Conservation (phyloP, 148 eudicot species). For the Cornus florida region DNA sequence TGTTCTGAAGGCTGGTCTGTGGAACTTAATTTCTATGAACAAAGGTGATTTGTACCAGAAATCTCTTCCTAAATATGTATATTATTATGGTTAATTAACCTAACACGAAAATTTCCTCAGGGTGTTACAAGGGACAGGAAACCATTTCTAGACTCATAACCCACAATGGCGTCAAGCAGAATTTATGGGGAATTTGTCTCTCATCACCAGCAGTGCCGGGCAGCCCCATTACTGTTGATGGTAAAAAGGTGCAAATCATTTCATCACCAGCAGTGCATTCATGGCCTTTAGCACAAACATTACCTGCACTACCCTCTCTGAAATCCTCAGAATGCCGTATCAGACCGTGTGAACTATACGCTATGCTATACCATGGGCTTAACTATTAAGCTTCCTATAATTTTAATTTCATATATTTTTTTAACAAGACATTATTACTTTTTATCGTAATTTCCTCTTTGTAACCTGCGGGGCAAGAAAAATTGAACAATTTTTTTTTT, state of each 20-base stretch:
- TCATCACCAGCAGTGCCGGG: conserved; percentile 62
- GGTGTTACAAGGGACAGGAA: conserved; percentile 81
- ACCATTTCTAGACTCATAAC: conserved; percentile 72
- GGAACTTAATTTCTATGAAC: conserved; percentile 60
- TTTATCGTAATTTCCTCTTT: too few species aligned
- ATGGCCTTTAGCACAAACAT: not conserved
- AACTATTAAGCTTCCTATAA: not conserved
- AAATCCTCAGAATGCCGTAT: not conserved
- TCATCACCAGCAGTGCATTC: not conserved
- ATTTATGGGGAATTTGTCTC: conserved; percentile 57
- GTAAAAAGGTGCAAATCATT: conserved; percentile 48
- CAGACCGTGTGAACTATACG: not conserved
- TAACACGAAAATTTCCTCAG: conserved; percentile 29
- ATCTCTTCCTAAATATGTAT: not conserved
- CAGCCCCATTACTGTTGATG: conserved; percentile 49
- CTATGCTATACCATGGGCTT: not conserved
- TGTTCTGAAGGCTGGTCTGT: conserved; percentile 76
- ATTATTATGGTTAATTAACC: conserved; percentile 2
- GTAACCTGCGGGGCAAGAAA: not conserved
- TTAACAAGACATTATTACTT: not conserved
- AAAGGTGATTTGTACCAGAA: conserved; percentile 38
- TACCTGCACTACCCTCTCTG: not conserved
- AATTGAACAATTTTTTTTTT: not conserved
- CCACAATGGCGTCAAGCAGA: conserved; percentile 73
- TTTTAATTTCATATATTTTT: not conserved